Conservation (phyloP, 331 rosid genomes). For the Acacia pycnantha region DNA sequence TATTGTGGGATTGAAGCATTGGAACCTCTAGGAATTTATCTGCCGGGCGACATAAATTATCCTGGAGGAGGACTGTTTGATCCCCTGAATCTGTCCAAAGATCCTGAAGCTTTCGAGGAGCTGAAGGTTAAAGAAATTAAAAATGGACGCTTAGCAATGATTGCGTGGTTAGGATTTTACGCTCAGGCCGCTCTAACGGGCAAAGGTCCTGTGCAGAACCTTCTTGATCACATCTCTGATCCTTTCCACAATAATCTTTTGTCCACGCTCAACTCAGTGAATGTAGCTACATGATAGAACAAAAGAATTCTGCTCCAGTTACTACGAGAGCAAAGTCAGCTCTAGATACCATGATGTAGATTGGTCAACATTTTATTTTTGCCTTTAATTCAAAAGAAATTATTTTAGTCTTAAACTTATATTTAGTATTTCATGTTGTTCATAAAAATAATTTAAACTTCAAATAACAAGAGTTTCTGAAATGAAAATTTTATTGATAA, state of each 20-base stretch:
- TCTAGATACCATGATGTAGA: not conserved
- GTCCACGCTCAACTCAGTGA: slow-evolving; percentile 32
- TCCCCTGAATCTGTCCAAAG: slow-evolving; percentile 77
- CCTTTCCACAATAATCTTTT: slow-evolving; percentile 79
- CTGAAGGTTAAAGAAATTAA: slow-evolving; percentile 92
- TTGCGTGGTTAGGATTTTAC: slow-evolving; percentile 96
- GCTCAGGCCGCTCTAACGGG: slow-evolving; percentile 90
- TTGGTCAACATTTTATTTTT: not conserved
- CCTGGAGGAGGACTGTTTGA: slow-evolving; percentile 96
- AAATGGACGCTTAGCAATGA: slow-evolving; percentile 92
- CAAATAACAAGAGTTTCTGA: not conserved
- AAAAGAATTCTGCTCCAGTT: not conserved
- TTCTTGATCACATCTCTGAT: slow-evolving; percentile 80
- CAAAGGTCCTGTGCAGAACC: slow-evolving; percentile 89
- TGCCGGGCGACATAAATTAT: slow-evolving; percentile 92
- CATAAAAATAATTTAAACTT: not conserved
- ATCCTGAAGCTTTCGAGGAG: slow-evolving; percentile 81
- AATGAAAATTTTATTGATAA: not conserved
- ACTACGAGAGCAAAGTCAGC: not conserved
- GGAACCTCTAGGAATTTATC: slow-evolving; percentile 90
- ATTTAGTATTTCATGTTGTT: not conserved
- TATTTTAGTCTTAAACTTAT: not conserved
- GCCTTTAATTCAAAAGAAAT: not conserved
- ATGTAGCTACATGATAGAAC: not conserved
- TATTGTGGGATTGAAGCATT: slow-evolving; percentile 86